Percentiles rank a stretch among this genome's conserved stretches.
phyloP scores from a whole-genome alignment of 1,284 basidiomycete genomes.

The Cutaneotrichosporon sp. region DNA sequence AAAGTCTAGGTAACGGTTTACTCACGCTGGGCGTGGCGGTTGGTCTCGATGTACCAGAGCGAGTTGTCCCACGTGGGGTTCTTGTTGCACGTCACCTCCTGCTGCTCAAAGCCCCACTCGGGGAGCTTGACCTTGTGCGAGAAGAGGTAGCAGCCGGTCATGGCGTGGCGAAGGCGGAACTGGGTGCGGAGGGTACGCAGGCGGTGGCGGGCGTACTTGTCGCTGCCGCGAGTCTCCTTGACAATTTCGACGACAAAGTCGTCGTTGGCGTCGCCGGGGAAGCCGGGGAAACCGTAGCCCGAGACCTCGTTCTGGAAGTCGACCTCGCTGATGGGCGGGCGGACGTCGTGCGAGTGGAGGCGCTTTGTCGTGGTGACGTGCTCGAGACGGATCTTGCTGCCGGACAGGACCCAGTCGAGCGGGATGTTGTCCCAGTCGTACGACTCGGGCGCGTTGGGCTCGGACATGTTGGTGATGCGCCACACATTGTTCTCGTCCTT shows the following conservation, averaged over 20 bases:
- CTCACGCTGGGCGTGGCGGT: conserved; percentile 68
- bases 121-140: conserved; percentile 96
- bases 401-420: conserved; percentile 61
- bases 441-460: conserved; percentile 47
- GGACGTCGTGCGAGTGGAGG: conserved; percentile 88
- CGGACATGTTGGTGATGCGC: conserved; percentile 68
- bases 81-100: conserved; percentile 95
- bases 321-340: conserved; percentile 93
- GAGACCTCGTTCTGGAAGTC: conserved; percentile 99
- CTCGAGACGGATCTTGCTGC: conserved; percentile 72
- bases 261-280: conserved; percentile 73
- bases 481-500: conserved; percentile 87
- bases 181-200: conserved; percentile 74
- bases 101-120: conserved; percentile 96
- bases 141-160: conserved; percentile 94
- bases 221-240: conserved; percentile 50
- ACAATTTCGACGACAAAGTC: conserved; percentile 92
- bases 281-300: conserved; percentile 73
- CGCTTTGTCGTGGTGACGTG: conserved; percentile 78
- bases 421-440: conserved; percentile 58
- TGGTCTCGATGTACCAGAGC: conserved; percentile 91
- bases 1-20: conserved; percentile 27
- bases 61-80: conserved; percentile 87
- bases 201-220: conserved; percentile 63
- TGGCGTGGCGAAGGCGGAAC: conserved; percentile 76